Evolutionary conservation across 805 yeast species (phyloP), one percentile per base, ranked within the genome.

Genomic region (Metschnikowia henanensis): DNA sequence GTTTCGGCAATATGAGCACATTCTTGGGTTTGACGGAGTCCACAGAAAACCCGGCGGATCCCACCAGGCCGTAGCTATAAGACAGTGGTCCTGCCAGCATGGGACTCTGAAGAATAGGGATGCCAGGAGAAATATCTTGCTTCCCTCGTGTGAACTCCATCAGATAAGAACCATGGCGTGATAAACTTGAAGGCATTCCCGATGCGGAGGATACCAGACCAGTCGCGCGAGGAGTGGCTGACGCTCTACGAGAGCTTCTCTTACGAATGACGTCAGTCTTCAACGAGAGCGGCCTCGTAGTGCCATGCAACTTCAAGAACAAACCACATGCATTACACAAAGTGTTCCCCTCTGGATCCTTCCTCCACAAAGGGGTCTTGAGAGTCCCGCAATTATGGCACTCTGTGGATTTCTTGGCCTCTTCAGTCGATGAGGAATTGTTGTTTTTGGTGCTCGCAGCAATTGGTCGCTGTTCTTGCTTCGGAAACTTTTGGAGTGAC

Each of bases 281-380:
- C 44, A 78, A 62, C 19, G 82, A 74, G 19, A 80, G 61, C 1
- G 85, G 85, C 39, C 85, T 61, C 58, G 78, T 77, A 3, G 84
- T 77, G 15, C 85, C 85, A 53, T 80, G 85, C 16, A 80, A 60
- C 53, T 80, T 80, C 41, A 75, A 70, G 55, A 80, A 80, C 18
- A 80, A 63, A 0, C 85, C 85, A 64, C 85, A 80, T 0, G 85
- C 85, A 55, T 80, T 80, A 57, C 85, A 80, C 5, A 80, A 64
- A 3, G 84, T 79, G 47, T 79, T 76, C 1, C 85, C 85, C 21
- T 62, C 68, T 6, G 81, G 74, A 54, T 80, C 83, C 55, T 79
- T 71, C 35, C 85, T 62, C 85, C 85, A 80, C 19, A 80, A 64
- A 1, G 85, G 85, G 0, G 85, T 80, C 45, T 78, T 80, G 2